Conservation (phyloP, 345 rosid genomes). For the Microthlaspi erraticum region DNA sequence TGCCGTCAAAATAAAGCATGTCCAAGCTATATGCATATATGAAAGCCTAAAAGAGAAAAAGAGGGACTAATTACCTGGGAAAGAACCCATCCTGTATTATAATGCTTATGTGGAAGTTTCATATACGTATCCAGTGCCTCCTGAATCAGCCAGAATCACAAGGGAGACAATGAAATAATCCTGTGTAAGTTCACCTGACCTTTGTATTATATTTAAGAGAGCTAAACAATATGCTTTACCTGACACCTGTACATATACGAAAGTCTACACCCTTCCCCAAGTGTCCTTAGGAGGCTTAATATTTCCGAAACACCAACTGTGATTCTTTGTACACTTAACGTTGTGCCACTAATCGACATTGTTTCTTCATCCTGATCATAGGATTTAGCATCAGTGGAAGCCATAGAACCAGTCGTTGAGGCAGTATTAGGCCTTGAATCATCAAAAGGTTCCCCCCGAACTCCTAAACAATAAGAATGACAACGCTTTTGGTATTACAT, state of each 20-base stretch:
- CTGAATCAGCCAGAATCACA: conserved; percentile 55
- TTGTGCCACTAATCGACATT: conserved; percentile 53
- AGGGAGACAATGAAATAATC: conserved; percentile 37
- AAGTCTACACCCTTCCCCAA: conserved; percentile 95
- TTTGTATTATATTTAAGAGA: conserved; percentile 24
- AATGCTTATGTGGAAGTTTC: conserved; percentile 85
- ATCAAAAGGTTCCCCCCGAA: conserved; percentile 71
- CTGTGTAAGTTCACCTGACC: conserved; percentile 1
- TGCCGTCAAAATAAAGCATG: conserved; percentile 11
- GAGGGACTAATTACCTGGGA: conserved; percentile 66
- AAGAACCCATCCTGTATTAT: conserved; percentile 96
- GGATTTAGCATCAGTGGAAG: conserved; percentile 58
- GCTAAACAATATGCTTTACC: conserved; percentile 54
- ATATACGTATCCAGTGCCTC: conserved; percentile 79
- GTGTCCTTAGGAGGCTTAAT: conserved; percentile 72
- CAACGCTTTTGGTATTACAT: conserved; percentile 32
- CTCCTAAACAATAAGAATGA: conserved; percentile 55
- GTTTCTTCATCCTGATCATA: conserved; percentile 67
- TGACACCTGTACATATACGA: conserved; percentile 86
- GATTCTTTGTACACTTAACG: conserved; percentile 56
- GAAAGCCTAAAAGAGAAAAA: conserved; percentile 29
- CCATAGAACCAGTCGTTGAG: conserved; percentile 57
- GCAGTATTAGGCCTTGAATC: conserved; percentile 69
- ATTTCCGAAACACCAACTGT: conserved; percentile 73
- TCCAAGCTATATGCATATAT: conserved; percentile 14